phyloP scores from a whole-genome alignment of 371 early-diverging fungal genomes.

The Mortierella sp. region DNA sequence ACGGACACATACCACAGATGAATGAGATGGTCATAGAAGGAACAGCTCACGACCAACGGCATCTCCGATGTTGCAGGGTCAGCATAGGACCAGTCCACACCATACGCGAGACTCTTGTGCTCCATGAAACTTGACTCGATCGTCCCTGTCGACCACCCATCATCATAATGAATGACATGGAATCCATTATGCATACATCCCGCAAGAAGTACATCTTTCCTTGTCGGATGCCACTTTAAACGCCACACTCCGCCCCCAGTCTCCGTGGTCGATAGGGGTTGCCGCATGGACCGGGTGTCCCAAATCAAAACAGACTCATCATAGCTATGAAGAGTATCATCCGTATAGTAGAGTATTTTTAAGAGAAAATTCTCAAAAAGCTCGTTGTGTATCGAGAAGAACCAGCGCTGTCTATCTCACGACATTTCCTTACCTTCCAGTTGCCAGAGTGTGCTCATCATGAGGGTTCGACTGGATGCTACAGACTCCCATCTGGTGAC shows the following conservation, averaged over 20 bases:
- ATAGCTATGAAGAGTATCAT: slow-evolving; percentile 63
- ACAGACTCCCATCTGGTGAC: slow-evolving; percentile 86
- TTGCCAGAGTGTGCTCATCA: slow-evolving; percentile 77
- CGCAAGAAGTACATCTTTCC: slow-evolving; percentile 71
- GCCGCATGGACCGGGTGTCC: slow-evolving; percentile 86
- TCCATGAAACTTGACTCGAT: slow-evolving; percentile 66
- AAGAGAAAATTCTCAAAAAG: slow-evolving; percentile 6
- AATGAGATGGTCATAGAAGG: slow-evolving; percentile 92
- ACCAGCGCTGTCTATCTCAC: background rate
- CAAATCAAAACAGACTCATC: slow-evolving; percentile 89
- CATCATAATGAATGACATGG: slow-evolving; percentile 62
- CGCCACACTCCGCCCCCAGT: slow-evolving; percentile 95
- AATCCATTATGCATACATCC: slow-evolving; percentile 93
- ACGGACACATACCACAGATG: slow-evolving; percentile 77
- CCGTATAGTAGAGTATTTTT: background rate
- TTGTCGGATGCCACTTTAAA: slow-evolving; percentile 91
- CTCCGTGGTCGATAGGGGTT: slow-evolving; percentile 73
- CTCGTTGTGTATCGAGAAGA: no score
- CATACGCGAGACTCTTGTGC: slow-evolving; percentile 91
- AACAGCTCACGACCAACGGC: slow-evolving; percentile 84
- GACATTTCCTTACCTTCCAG: slow-evolving; percentile 70
- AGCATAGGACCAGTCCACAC: slow-evolving; percentile 88
- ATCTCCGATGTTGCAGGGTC: slow-evolving; percentile 3
- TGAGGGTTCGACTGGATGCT: slow-evolving; percentile 86
- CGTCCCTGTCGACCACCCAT: slow-evolving; percentile 7